Evolutionary conservation across 2,329 filamentous ascomycete species (phyloP).

Genomic region (Myriosclerotinia scirpicola): DNA sequence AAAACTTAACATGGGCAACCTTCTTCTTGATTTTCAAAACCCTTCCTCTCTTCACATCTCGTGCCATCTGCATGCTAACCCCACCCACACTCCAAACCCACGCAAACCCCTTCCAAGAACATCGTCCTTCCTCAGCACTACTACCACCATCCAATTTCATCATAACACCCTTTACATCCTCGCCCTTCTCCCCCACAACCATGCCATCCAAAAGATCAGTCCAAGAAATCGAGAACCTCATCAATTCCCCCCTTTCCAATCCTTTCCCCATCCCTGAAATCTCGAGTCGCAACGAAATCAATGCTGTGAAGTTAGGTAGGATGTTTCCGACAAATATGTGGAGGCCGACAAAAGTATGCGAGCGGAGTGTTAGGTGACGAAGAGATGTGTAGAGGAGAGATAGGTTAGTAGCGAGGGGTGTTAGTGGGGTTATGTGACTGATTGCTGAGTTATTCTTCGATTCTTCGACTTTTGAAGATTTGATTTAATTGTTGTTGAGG

Average conservation of each 20-base stretch:
- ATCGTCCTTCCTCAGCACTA: rapidly evolving
- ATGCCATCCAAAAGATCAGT: background rate
- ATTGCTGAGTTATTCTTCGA: background rate
- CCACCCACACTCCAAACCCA: background rate
- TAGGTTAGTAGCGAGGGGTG: background rate
- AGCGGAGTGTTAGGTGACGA: background rate
- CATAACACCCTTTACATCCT: background rate
- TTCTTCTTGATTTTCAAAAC: background rate
- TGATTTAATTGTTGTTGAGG: background rate
- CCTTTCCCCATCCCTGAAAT: background rate
- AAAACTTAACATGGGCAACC: background rate
- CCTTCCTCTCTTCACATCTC: background rate
- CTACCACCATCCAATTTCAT: rapidly evolving
- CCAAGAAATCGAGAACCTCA: background rate
- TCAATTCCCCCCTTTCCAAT: too few species aligned
- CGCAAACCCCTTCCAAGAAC: too few species aligned
- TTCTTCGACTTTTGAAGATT: background rate
- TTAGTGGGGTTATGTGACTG: background rate
- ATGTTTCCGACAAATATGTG: background rate
- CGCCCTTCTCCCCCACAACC: background rate
- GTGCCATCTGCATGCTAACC: background rate
- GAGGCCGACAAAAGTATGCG: background rate
- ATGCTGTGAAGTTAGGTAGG: background rate
- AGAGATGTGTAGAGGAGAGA: background rate
- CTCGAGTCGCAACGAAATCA: background rate